phyloP scores from a whole-genome alignment of 2,329 filamentous ascomycete species.

The Pyricularia grisea region DNA sequence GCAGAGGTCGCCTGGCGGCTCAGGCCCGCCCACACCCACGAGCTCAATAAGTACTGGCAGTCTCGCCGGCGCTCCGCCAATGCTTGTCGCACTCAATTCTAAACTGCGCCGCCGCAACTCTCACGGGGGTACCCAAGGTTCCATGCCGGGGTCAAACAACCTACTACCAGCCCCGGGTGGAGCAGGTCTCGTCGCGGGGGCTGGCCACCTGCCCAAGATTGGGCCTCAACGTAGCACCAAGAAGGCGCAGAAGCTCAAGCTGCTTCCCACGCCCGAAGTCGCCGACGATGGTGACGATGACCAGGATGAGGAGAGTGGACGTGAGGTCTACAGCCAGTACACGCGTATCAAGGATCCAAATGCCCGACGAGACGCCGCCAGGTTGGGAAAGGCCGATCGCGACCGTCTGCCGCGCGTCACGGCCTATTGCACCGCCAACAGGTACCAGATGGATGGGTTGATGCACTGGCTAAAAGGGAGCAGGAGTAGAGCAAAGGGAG shows the following conservation, averaged over 20 bases:
- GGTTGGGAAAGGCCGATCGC: slow-evolving; percentile 87
- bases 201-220: slow-evolving; percentile 50
- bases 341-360: slow-evolving; percentile 96
- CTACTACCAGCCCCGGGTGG: slow-evolving; percentile 18
- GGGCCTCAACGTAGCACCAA: slow-evolving; percentile 93
- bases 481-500: slow-evolving; percentile 63
- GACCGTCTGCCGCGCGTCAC: slow-evolving; percentile 83
- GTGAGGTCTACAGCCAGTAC: slow-evolving; percentile 96
- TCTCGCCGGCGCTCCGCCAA: slow-evolving; percentile 37
- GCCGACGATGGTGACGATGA: slow-evolving; percentile 53
- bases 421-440: slow-evolving; percentile 90
- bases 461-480: slow-evolving; percentile 81
- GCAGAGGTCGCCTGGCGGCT: slow-evolving; percentile 13
- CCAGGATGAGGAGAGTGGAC: slow-evolving; percentile 79
- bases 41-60: slow-evolving; percentile 30
- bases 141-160: slow-evolving; percentile 22
- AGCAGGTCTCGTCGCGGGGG: slow-evolving; percentile 13
- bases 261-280: slow-evolving; percentile 84
- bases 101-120: slow-evolving; percentile 82
- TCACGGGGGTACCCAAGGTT: slow-evolving; percentile 51
- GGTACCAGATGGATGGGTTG: slow-evolving; percentile 81
- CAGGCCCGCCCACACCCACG: slow-evolving; percentile 19
- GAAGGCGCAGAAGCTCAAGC: slow-evolving; percentile 91
- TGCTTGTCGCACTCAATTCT: slow-evolving; percentile 75
- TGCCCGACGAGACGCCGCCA: slow-evolving; percentile 81